Evolutionary conservation across 2,329 filamentous ascomycete species (phyloP).

Genomic region (Biscogniauxia marginata): DNA sequence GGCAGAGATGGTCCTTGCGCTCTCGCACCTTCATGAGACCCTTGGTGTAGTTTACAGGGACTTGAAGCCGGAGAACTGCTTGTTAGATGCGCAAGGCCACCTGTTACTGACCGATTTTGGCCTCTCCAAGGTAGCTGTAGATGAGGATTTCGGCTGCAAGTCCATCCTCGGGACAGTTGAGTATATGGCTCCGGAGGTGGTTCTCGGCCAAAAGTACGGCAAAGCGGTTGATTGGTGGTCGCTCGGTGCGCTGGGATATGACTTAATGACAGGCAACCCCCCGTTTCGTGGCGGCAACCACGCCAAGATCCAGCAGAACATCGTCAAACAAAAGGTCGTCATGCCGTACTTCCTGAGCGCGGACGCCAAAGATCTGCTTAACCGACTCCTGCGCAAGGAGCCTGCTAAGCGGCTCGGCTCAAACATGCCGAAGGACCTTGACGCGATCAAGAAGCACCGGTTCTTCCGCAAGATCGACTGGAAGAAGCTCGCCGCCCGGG

Average conservation of each 20-base stretch:
- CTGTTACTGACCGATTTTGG: conserved; percentile 95
- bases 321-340: conserved; percentile 85
- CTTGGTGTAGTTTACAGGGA: conserved; percentile 96
- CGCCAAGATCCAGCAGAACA: conserved; percentile 93
- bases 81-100: conserved; percentile 87
- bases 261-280: conserved; percentile 87
- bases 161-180: conserved; percentile 93
- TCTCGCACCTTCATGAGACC: conserved; percentile 88
- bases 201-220: conserved; percentile 84
- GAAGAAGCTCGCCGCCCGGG: conserved; percentile 78
- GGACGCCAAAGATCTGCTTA: conserved; percentile 92
- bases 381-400: conserved; percentile 85
- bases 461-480: conserved; percentile 98
- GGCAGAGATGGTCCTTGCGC: conserved; percentile 93
- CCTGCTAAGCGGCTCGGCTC: conserved; percentile 85
- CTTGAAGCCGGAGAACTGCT: conserved; percentile 95
- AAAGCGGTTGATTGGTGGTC: conserved; percentile 99
- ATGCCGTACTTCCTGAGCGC: conserved; percentile 88
- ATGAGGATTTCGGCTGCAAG: conserved; percentile 69
- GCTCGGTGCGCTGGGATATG: conserved; percentile 86
- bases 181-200: conserved; percentile 98
- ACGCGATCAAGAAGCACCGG: conserved; percentile 82
- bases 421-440: conserved; percentile 85
- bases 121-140: conserved; percentile 87
- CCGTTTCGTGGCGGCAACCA: conserved; percentile 91